Conservation (phyloP, 257 asterid species). For the Leonotis leonurus region DNA sequence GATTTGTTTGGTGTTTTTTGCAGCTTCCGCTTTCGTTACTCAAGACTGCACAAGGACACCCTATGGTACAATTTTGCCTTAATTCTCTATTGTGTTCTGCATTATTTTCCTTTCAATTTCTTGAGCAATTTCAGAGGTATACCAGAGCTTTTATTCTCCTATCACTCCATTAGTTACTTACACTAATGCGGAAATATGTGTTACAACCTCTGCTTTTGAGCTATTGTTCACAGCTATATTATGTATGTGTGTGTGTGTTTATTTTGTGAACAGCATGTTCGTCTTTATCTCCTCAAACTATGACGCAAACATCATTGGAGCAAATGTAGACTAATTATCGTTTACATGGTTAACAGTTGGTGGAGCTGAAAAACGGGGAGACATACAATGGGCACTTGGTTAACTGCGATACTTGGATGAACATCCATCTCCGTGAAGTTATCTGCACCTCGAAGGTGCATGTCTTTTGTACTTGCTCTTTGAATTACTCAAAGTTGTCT, state of each 20-base stretch:
- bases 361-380: slow-evolving; percentile 95
- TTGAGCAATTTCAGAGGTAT: neutral
- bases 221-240: neutral
- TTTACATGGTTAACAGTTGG: slow-evolving; percentile 42
- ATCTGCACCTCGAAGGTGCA: slow-evolving; percentile 91
- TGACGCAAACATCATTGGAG: neutral
- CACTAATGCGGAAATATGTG: neutral
- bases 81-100: neutral
- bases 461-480: neutral
- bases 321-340: neutral
- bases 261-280: neutral
- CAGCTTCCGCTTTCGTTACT: slow-evolving; percentile 95
- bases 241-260: neutral
- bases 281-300: neutral
- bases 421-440: slow-evolving; percentile 98
- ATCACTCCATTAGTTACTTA: neutral
- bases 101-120: neutral
- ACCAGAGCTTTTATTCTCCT: neutral
- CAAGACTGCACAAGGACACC: slow-evolving; percentile 94
- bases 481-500: neutral
- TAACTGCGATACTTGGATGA: slow-evolving; percentile 98
- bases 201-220: neutral
- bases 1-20: too few species aligned
- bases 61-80: slow-evolving; percentile 51
- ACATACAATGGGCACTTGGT: slow-evolving; percentile 95